Evolutionary conservation across 139 green algal genomes (phyloP).

Genomic region (Chlorella sp.): DNA sequence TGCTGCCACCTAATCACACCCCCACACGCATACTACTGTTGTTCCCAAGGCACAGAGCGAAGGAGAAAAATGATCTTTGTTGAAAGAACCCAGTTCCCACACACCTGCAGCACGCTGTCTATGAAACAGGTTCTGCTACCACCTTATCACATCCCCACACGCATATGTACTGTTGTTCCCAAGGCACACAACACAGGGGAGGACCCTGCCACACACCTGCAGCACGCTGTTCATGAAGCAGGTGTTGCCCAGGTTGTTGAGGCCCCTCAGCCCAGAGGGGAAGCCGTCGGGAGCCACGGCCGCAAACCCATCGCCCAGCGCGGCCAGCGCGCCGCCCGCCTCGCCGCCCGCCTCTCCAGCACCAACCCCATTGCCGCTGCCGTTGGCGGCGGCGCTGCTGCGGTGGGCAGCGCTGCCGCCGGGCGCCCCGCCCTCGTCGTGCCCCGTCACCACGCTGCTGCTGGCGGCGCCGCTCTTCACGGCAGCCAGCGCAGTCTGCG

Average conservation of each 20-base stretch:
- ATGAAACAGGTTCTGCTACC: background rate
- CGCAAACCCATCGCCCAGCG: background rate
- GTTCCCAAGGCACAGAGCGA: no score
- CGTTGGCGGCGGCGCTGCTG: background rate
- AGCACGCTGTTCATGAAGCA: constrained; percentile 98
- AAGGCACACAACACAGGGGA: no score
- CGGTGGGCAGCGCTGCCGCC: background rate
- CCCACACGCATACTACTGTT: no score
- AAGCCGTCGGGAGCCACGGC: constrained; percentile 19
- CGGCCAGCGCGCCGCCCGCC: background rate
- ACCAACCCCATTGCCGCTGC: background rate
- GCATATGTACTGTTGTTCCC: no score
- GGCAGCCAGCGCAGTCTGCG: background rate
- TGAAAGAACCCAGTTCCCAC: background rate
- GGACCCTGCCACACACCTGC: constrained; percentile 69
- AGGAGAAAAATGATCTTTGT: no score
- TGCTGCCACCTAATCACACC: no score
- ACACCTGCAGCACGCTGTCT: background rate
- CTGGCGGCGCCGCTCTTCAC: background rate
- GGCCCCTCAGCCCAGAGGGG: constrained; percentile 76
- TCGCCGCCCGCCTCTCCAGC: background rate
- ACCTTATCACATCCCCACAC: no score
- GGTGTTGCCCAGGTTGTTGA: constrained; percentile 97
- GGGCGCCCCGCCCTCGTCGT: background rate
- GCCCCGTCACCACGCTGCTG: background rate